Evolutionary conservation across 129 eudicot genomes (phyloP).

Genomic region (Flaveria bidentis): DNA sequence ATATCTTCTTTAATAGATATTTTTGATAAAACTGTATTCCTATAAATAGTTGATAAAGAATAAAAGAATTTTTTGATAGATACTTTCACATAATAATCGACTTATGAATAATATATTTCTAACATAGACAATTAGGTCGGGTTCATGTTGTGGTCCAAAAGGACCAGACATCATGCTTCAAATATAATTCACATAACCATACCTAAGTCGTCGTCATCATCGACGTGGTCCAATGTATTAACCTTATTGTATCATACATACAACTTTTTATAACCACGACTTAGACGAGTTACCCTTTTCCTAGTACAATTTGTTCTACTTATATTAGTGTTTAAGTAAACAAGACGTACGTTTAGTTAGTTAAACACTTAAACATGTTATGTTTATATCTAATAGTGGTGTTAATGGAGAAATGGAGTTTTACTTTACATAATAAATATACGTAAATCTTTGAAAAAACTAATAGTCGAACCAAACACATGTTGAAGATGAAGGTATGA

Average conservation of each 20-base stretch:
- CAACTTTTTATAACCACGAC: too few species aligned
- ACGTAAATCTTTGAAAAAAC: neutral
- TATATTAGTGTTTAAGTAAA: too few species aligned
- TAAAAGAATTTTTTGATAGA: neutral
- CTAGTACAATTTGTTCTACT: neutral
- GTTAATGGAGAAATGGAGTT: neutral
- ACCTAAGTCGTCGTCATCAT: neutral
- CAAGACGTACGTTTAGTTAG: too few species aligned
- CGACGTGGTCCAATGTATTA: neutral
- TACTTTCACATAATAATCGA: neutral
- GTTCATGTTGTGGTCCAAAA: neutral
- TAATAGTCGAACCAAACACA: neutral
- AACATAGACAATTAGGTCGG: neutral
- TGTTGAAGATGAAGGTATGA: slow-evolving; percentile 1
- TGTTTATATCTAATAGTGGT: neutral
- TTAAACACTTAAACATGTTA: neutral
- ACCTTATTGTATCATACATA: neutral
- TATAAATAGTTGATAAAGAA: neutral
- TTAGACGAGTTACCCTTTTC: too few species aligned
- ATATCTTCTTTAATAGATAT: too few species aligned
- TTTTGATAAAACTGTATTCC: neutral
- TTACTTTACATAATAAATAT: neutral
- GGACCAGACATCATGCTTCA: neutral
- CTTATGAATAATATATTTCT: neutral
- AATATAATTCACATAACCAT: slow-evolving; percentile 20